Percentiles rank a stretch among this genome's conserved stretches.
Conservation (phyloP, 2,329 filamentous ascomycete species). For the Leptodontidium sp. region DNA sequence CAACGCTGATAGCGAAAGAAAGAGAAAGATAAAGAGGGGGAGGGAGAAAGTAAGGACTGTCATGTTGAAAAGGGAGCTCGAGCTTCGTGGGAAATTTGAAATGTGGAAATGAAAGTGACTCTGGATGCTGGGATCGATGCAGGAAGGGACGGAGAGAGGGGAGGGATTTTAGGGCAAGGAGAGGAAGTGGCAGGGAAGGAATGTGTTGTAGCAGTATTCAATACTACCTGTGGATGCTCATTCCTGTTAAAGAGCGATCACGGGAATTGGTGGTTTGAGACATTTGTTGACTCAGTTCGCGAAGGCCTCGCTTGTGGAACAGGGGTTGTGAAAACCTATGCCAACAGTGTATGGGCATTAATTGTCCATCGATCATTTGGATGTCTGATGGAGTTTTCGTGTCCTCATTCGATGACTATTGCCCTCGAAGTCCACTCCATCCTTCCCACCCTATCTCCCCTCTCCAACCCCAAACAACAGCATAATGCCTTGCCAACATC, state of each 20-base stretch:
- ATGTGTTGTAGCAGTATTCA: conserved; percentile 3
- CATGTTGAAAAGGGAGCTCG: background rate
- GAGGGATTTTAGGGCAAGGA: background rate
- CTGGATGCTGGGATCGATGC: background rate
- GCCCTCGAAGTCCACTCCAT: conserved; percentile 20
- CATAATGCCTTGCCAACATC: conserved; percentile 86
- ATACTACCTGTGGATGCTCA: background rate
- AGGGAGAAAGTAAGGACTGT: background rate
- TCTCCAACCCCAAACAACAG: conserved; percentile 86
- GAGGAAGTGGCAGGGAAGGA: conserved; percentile 3
- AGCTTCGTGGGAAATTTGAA: background rate
- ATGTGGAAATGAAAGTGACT: background rate
- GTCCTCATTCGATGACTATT: background rate
- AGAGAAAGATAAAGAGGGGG: background rate
- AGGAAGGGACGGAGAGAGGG: background rate
- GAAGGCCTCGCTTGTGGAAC: background rate
- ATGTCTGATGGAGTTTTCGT: no score
- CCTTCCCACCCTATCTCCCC: conserved; percentile 36
- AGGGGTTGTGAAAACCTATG: no score
- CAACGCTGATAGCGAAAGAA: background rate
- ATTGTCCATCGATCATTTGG: background rate
- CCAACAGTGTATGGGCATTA: background rate
- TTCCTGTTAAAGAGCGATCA: conserved; percentile 10
- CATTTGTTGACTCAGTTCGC: conserved; percentile 11
- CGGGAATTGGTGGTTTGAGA: conserved; percentile 13